These are phyloP conservation scores for Lagenidium sp. DNA, from an alignment of 352 stramenopile species.

Conservation along the genomic window DNA sequence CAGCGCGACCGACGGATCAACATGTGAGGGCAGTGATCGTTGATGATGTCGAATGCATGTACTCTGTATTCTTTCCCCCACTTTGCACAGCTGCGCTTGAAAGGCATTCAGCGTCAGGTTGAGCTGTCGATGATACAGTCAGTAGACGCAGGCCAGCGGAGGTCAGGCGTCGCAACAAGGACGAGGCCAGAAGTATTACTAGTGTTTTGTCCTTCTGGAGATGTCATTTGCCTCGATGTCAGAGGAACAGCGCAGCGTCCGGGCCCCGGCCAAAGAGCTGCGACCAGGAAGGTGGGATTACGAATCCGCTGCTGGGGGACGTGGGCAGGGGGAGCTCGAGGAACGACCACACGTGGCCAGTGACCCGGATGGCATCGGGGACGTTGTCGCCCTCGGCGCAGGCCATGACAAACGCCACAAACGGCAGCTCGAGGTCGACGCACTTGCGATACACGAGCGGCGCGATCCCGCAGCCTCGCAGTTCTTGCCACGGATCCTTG, in stretches of 20 bases:
- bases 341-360: conserved; percentile 37
- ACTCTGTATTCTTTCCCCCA: too few relatives aligned
- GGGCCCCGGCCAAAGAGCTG: conserved; percentile 17
- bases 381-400: conserved; percentile 80
- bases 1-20: neutral
- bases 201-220: too few relatives aligned
- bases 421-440: conserved; percentile 20
- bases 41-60: too few relatives aligned
- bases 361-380: conserved; percentile 46
- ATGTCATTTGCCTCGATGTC: too few relatives aligned
- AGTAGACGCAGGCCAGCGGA: too few relatives aligned
- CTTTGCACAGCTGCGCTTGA: too few relatives aligned
- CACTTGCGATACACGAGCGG: conserved; percentile 37
- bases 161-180: too few relatives aligned
- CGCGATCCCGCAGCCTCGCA: conserved; percentile 52
- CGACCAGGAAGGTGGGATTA: conserved; percentile 14
- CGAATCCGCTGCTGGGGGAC: conserved; percentile 1
- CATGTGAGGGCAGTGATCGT: too few relatives aligned
- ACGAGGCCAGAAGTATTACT: too few relatives aligned
- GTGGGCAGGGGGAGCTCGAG: conserved; percentile 15
- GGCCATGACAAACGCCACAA: conserved; percentile 54
- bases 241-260: conserved; percentile 12
- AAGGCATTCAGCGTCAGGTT: too few relatives aligned
- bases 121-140: too few relatives aligned
- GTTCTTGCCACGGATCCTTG: conserved; percentile 26